phyloP scores from a whole-genome alignment of 768 basidiomycete genomes.

The Mycena kentingensis region DNA sequence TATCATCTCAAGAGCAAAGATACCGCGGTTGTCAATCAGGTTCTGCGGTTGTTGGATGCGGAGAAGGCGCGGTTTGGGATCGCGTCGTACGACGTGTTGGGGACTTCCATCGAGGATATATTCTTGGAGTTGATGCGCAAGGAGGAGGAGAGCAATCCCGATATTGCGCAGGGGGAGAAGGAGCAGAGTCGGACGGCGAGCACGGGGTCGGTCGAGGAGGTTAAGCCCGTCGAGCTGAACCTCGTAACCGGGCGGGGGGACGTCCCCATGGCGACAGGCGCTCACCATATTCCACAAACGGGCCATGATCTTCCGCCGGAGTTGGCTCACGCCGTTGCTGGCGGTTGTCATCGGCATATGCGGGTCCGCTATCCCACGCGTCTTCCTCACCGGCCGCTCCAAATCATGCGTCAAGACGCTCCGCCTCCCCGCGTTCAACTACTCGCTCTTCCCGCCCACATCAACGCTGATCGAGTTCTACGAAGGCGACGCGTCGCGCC shows the following conservation, averaged over 20 bases:
- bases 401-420: constrained; percentile 48
- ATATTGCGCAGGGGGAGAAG: too few relatives aligned
- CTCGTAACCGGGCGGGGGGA: constrained; percentile 54
- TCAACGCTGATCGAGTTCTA: constrained; percentile 42
- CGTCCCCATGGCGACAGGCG: constrained; percentile 64
- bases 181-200: constrained; percentile 15
- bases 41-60: constrained; percentile 56
- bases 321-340: constrained; percentile 68
- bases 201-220: constrained; percentile 23
- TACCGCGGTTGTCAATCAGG: constrained; percentile 49
- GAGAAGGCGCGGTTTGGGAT: constrained; percentile 42
- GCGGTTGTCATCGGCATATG: constrained; percentile 55
- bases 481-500: constrained; percentile 33
- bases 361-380: constrained; percentile 66
- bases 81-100: constrained; percentile 63
- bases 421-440: constrained; percentile 37
- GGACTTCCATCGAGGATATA: constrained; percentile 80
- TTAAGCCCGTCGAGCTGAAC: constrained; percentile 32
- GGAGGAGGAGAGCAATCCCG: too few relatives aligned
- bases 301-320: constrained; percentile 58
- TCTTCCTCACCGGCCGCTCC: constrained; percentile 56
- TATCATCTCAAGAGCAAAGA: constrained; percentile 70
- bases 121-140: constrained; percentile 72
- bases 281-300: constrained; percentile 77
- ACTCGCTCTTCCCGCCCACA: constrained; percentile 58